Evolutionary conservation across 345 rosid genomes (phyloP).

Genomic region (Lagerstroemia speciosa): DNA sequence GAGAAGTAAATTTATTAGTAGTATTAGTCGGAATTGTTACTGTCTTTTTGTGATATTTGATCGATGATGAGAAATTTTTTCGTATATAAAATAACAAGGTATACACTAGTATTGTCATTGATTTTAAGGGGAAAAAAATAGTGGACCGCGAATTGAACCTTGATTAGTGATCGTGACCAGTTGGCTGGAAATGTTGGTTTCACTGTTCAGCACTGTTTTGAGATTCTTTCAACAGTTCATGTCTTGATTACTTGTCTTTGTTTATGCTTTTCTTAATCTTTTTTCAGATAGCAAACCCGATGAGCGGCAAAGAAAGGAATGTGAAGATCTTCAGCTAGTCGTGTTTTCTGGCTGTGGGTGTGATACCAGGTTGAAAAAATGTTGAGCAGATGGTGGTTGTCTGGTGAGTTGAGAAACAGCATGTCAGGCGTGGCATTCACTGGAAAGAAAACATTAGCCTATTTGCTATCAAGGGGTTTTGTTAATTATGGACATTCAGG

Average conservation of each 20-base stretch:
- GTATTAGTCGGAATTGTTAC: too few relatives aligned
- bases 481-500: background rate
- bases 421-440: background rate
- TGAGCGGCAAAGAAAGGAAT: background rate
- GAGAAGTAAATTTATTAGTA: too few relatives aligned
- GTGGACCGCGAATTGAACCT: background rate
- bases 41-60: too few relatives aligned
- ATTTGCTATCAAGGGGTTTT: background rate
- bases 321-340: background rate
- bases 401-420: background rate
- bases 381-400: slow-evolving; percentile 1
- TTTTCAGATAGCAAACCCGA: background rate
- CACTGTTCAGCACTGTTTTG: background rate
- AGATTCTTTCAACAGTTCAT: background rate
- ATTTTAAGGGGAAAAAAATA: too few relatives aligned
- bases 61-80: too few relatives aligned
- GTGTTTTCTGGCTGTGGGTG: background rate
- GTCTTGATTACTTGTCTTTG: background rate
- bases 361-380: background rate
- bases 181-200: background rate
- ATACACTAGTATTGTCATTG: too few relatives aligned
- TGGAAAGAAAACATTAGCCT: background rate
- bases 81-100: too few relatives aligned
- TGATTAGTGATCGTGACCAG: background rate
- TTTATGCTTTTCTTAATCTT: background rate